Conservation (phyloP, 169 alveolate genomes). For the Plasmodium sp. region DNA sequence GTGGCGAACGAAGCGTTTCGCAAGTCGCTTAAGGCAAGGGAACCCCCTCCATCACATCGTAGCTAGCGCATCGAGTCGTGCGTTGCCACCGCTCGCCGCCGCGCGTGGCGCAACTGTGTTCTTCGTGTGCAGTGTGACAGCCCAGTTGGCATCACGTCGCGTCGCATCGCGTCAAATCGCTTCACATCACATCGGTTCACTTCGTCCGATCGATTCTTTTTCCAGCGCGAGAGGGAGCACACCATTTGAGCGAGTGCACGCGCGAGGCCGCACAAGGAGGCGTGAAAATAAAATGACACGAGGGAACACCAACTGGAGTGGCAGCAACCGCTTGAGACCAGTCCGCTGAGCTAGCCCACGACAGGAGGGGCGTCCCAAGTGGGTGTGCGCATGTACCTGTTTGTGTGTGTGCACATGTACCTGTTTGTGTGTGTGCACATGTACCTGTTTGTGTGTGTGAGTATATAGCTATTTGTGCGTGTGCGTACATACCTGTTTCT, state of each 20-base stretch:
- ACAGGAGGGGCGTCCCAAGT: not conserved
- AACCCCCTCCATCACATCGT: not conserved
- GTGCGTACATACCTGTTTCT: not conserved
- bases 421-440: not conserved
- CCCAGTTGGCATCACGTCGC: not conserved
- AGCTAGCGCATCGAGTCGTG: not conserved
- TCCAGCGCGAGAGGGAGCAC: not conserved
- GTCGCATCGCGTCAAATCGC: not conserved
- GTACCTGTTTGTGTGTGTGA: not conserved
- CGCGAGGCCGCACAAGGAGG: not conserved
- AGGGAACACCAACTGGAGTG: not conserved
- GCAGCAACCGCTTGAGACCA: not conserved
- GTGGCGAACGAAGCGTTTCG: not conserved
- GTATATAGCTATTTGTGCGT: not conserved
- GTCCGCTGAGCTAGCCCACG: not conserved
- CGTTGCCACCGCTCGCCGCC: not conserved
- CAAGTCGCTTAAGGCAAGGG: not conserved
- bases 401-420: not conserved
- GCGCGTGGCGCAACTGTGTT: not conserved
- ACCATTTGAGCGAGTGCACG: not conserved
- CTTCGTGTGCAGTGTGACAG: not conserved
- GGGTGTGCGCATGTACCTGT: not conserved
- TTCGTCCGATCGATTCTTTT: not conserved
- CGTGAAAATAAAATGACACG: not conserved
- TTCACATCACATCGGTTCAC: not conserved